Evolutionary conservation across 805 yeast species (phyloP), one percentile per base, ranked within the genome.

Genomic region (Kockiozyma suomiensis): DNA sequence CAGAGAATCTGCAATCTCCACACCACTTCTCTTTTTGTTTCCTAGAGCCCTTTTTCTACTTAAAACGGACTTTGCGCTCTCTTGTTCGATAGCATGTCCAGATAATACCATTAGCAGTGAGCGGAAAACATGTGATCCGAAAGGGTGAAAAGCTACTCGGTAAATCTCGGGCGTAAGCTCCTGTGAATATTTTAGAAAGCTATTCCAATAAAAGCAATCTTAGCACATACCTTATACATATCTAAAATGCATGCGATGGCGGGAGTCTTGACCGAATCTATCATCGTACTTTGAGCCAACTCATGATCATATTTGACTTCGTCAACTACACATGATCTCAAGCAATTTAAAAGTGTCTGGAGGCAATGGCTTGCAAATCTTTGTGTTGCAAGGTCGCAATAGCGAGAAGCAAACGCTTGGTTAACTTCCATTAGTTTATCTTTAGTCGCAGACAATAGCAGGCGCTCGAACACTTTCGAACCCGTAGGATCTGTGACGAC

Each of bases 331-430:
- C 28, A 54, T 15, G 41, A n/a, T 15, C 63, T 35, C 6, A 61
- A 50, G 28, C 53, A 33, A 28, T 55, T 88, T 30, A 93, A 73
- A 38, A 91, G 78, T 0, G 98, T 89, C 73, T 93, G 98, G 55
- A 91, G 78, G 62, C 96, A 96, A 73, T 94, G 99, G 0, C 97
- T 92, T 1, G 97, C 85, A 71, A 90, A 93, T 72, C 92, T 91
- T 70, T 94, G 97, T 67, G 85, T 85, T 2, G 94, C 82, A 65
- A 92, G 78, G 21, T 86, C 83, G n/a, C 81, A 83, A 67, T 89
- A 87, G 65, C 65, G 48, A 23, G 46, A 15, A 5, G 40, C 42
- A 35, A 91, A 88, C 0, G 85, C 82, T 60, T 79, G 80, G 73
- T 86, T 88, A 0, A 92, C 70, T 33, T 78, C 76, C 67, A 85